Evolutionary conservation across 1,284 basidiomycete species (phyloP).

Genomic region (Neolentinus lepideus): DNA sequence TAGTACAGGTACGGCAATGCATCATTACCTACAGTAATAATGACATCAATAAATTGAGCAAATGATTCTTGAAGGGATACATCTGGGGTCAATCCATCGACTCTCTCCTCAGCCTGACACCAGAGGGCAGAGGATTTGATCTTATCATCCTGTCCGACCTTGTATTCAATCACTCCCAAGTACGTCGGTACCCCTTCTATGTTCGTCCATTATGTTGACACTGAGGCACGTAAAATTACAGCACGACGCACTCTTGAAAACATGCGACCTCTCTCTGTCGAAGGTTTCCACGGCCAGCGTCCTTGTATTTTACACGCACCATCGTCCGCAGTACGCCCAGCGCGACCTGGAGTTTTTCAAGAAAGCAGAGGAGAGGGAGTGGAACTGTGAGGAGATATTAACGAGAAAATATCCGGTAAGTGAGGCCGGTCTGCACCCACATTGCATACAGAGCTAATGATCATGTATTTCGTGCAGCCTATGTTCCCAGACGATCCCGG

Average conservation of each 20-base stretch:
- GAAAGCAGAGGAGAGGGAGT: conserved; percentile 60
- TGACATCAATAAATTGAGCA: too few species aligned
- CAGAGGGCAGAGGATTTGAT: conserved; percentile 44
- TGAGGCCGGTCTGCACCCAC: conserved; percentile 1
- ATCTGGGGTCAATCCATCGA: conserved; percentile 79
- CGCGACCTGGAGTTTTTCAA: conserved; percentile 83
- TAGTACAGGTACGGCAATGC: conserved; percentile 26
- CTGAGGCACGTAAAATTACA: conserved; percentile 24
- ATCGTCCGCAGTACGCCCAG: conserved; percentile 79
- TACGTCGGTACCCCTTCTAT: conserved; percentile 18
- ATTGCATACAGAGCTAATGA: too few species aligned
- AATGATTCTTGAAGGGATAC: conserved; percentile 55
- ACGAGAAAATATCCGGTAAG: conserved; percentile 56
- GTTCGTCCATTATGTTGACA: conserved; percentile 3
- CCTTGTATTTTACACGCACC: conserved; percentile 91
- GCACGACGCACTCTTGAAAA: conserved; percentile 79
- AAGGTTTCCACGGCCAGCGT: conserved; percentile 31
- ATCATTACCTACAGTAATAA: too few species aligned
- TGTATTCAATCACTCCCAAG: conserved; percentile 85
- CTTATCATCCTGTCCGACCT: conserved; percentile 89
- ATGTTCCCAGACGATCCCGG: conserved; percentile 89
- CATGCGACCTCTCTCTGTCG: conserved; percentile 51
- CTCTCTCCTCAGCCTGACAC: conserved; percentile 40
- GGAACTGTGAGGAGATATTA: conserved; percentile 71
- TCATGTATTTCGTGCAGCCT: conserved; percentile 37